Base-by-base conservation (phyloP, 179 eudicot species). In the Nepenthes alata region DNA sequence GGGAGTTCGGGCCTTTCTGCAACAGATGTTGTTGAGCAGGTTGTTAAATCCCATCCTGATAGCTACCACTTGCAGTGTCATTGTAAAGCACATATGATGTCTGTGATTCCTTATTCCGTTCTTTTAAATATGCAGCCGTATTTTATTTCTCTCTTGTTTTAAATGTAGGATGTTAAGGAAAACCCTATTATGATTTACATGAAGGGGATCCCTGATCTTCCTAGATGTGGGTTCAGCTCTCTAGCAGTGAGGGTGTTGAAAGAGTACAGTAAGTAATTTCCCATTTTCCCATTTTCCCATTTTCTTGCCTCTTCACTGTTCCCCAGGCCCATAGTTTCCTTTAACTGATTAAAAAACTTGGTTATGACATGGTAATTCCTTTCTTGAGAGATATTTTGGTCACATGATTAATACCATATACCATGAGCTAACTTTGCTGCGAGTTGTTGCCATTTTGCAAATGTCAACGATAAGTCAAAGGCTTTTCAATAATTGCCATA, bases 181-280 rank as follows among this genome's bases (percentile, higher is more conserved):
- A 77, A 86, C 63, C 88, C 88, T 9, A 85, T 91, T 58, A 86
- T 91, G 98, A 66, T 91, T 58, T 91, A 91, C 72, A 91, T 91
- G 85, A 91, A 91, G 74, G 96, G 95, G 70, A 75, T 79, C 55
- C 98, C 96, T 50, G 89, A 86, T 11, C 69, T 64, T 73, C 98
- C 98, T 69, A 79, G 89, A 59, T 91, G 98, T 49, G 98, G 98
- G 54, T 91, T 91, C 71, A 91, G 98, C 75, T 77, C 96, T 25
- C 77, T 91, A 58, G 98, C 98, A 44, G 96, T 91, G 66, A 89
- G 84, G 75, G 88, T 91, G 16, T 58, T 91, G 72, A 74, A 65
- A 5, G 89, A 81, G 74, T 91, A 91, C 70, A 50, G 98, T 89
- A 75, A 82, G 91, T 76, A 6, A 11, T 3, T 37, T 47, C 47